Percentiles rank a stretch among this genome's conserved stretches.
Evolutionary conservation across 192 early-diverging fungal genomes (phyloP).

Genomic region (Lobosporangium transversale): DNA sequence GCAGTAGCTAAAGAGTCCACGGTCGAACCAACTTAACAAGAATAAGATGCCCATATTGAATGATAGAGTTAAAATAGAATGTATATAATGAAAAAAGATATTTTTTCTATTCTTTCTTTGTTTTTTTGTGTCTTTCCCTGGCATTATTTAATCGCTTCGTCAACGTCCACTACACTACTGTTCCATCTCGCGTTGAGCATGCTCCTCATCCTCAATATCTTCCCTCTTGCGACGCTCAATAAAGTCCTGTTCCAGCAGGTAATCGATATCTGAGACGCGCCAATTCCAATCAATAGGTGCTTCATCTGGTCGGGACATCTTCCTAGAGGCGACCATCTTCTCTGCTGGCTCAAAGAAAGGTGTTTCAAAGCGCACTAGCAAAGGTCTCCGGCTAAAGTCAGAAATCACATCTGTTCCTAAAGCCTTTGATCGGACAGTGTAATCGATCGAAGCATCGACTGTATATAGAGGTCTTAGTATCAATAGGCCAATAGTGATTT

Average conservation of each 20-base stretch:
- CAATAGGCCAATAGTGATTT: neutral
- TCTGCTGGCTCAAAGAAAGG: conserved; percentile 64
- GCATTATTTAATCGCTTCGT: neutral
- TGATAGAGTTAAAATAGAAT: too few relatives aligned
- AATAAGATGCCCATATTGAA: too few relatives aligned
- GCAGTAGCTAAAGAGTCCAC: too few relatives aligned
- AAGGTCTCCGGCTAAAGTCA: conserved; percentile 55
- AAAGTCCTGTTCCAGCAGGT: conserved; percentile 60
- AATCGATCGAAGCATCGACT: conserved; percentile 49
- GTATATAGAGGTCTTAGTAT: neutral
- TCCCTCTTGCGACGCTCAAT: conserved; percentile 29
- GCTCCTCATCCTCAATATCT: conserved; percentile 42
- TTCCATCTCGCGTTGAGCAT: conserved; percentile 49
- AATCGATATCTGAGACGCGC: conserved; percentile 61
- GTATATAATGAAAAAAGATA: neutral
- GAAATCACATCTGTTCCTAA: conserved; percentile 47
- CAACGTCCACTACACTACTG: too few relatives aligned
- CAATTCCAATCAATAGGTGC: conserved; percentile 59
- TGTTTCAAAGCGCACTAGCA: conserved; percentile 59
- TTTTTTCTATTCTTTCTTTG: neutral
- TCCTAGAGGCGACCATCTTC: conserved; percentile 56
- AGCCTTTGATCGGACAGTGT: conserved; percentile 29
- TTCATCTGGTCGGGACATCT: conserved; percentile 46
- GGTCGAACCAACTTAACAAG: too few relatives aligned
- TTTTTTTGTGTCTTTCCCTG: neutral